Conservation (phyloP, 331 rosid species). For the Saraca asoca region DNA sequence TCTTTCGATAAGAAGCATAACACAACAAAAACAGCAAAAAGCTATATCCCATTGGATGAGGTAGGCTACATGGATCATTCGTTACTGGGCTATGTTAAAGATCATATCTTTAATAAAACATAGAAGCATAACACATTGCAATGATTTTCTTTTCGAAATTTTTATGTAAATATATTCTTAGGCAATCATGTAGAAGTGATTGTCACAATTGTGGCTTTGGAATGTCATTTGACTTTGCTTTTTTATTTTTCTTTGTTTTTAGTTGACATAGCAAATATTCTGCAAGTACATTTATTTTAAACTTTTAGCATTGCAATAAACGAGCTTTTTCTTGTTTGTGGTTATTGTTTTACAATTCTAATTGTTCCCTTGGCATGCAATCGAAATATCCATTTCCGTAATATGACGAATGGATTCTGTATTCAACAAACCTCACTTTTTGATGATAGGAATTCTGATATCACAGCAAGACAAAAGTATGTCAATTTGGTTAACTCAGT, state of each 20-base stretch:
- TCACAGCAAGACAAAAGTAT: slow-evolving; percentile 59
- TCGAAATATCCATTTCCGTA: slow-evolving; percentile 21
- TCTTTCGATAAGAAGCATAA: neutral
- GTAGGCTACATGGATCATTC: no score
- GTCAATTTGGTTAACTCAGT: slow-evolving; percentile 83
- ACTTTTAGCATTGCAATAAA: neutral
- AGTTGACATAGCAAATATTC: neutral
- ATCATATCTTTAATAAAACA: no score
- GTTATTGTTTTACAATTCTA: slow-evolving; percentile 11
- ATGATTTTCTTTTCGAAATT: neutral
- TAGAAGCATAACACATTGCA: neutral
- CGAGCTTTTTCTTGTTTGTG: neutral
- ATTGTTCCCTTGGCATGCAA: slow-evolving; percentile 27
- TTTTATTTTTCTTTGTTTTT: neutral
- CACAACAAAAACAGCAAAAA: no score
- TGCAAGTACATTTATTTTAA: neutral
- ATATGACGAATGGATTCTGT: slow-evolving; percentile 10
- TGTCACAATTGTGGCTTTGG: neutral
- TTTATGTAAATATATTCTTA: neutral
- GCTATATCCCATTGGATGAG: no score
- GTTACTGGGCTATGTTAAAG: no score
- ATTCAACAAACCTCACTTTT: slow-evolving; percentile 17
- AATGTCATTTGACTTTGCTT: neutral
- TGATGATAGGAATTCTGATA: slow-evolving; percentile 72
- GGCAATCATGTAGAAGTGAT: neutral